phyloP scores from a whole-genome alignment of 2,329 filamentous ascomycete species.

The Xylariales sp. region DNA sequence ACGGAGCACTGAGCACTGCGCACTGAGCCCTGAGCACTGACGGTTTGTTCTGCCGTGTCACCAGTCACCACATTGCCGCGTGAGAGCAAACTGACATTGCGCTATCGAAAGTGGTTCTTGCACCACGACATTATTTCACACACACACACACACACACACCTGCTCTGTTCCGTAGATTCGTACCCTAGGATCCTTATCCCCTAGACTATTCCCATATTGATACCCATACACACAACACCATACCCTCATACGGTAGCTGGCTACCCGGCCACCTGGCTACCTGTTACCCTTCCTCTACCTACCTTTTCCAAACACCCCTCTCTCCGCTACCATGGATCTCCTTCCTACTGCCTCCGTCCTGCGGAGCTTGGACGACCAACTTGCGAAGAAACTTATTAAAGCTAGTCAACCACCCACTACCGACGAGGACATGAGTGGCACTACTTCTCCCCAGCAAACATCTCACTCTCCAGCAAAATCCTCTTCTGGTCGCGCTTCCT shows the following conservation, averaged over 20 bases:
- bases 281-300: constrained; percentile 9
- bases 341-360: constrained; percentile 33
- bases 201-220: constrained; percentile 19
- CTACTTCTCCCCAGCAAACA: constrained; percentile 22
- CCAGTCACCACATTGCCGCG: not conserved
- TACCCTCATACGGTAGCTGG: not conserved
- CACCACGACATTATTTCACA: constrained; percentile 35
- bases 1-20: not conserved
- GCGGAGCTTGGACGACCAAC: constrained; percentile 29
- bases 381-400: constrained; percentile 36
- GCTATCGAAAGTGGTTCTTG: constrained; percentile 46
- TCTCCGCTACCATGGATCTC: constrained; percentile 36
- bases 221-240: not conserved
- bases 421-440: constrained; percentile 46
- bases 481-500: constrained; percentile 61
- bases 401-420: constrained; percentile 35
- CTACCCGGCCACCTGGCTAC: not conserved
- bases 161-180: not conserved
- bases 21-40: not conserved
- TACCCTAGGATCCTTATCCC: constrained; percentile 13
- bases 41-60: constrained; percentile 24
- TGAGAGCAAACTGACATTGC: constrained; percentile 35
- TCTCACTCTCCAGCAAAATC: constrained; percentile 51
- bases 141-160: not conserved
- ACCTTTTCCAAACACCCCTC: constrained; percentile 14